phyloP scores from a whole-genome alignment of 2,329 filamentous ascomycete genomes.

The Aureobasidium sp. region DNA sequence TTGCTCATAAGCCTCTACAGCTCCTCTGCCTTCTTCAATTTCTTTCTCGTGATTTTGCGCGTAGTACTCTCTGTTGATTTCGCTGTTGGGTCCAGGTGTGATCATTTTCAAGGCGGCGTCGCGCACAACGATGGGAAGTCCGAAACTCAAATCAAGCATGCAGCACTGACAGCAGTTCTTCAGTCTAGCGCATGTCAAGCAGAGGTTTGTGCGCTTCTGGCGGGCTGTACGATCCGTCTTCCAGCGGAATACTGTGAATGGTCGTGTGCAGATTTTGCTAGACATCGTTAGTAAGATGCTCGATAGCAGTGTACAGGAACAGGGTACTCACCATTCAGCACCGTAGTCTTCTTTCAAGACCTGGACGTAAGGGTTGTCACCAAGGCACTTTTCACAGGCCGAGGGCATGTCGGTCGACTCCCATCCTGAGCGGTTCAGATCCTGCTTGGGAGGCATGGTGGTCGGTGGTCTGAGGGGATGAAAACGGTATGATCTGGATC shows the following conservation, averaged over 20 bases:
- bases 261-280: constrained; percentile 69
- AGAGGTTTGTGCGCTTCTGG: constrained; percentile 91
- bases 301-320: too few species aligned
- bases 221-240: constrained; percentile 84
- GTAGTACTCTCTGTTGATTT: constrained; percentile 94
- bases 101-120: constrained; percentile 98
- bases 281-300: neutral
- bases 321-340: constrained; percentile 37
- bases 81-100: constrained; percentile 81
- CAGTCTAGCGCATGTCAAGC: constrained; percentile 87
- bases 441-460: constrained; percentile 78
- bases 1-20: constrained; percentile 84
- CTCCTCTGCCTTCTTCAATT: constrained; percentile 79
- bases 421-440: constrained; percentile 92
- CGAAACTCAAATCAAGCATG: constrained; percentile 96
- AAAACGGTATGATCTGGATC: neutral
- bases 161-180: constrained; percentile 99
- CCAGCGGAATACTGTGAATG: constrained; percentile 94
- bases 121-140: constrained; percentile 85
- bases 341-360: constrained; percentile 98
- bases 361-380: constrained; percentile 95
- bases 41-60: constrained; percentile 95
- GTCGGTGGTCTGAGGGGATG: neutral
- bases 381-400: constrained; percentile 85
- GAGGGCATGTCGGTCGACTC: constrained; percentile 87